Percentiles rank a stretch among this genome's conserved stretches.
Evolutionary conservation across 306 rosid species (phyloP).

Genomic region (Gastrolobium bilobum): DNA sequence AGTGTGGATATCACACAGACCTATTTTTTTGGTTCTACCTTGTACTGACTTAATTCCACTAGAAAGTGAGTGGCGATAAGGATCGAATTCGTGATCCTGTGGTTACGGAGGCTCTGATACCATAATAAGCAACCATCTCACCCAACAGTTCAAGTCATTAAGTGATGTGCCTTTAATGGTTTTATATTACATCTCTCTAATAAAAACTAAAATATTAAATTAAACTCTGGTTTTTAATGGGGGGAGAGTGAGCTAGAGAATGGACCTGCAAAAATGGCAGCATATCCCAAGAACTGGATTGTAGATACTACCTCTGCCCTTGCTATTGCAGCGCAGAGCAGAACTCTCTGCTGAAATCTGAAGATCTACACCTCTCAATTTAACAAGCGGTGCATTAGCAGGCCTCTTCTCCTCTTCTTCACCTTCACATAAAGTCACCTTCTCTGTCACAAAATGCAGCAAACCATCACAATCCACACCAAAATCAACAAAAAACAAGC

Average conservation of each 20-base stretch:
- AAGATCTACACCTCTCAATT: conserved; percentile 41
- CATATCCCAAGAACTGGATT: conserved; percentile 70
- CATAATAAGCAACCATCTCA: no score
- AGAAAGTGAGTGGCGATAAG: no score
- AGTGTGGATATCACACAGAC: no score
- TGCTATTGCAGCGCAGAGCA: conserved; percentile 67
- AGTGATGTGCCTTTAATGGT: no score
- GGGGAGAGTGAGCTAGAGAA: background rate
- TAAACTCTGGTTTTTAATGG: background rate
- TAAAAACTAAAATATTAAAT: background rate
- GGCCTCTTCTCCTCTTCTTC: conserved; percentile 59
- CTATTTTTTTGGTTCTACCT: no score
- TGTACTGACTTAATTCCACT: no score
- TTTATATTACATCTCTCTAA: no score
- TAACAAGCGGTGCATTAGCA: conserved; percentile 66
- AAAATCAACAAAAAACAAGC: background rate
- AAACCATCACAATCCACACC: conserved; percentile 23
- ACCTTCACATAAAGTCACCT: background rate
- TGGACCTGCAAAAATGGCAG: conserved; percentile 86
- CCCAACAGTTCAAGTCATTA: no score
- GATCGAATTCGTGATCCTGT: no score
- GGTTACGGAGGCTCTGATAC: no score
- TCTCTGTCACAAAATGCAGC: conserved; percentile 32
- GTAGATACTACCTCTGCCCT: conserved; percentile 74
- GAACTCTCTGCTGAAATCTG: conserved; percentile 55